Percentiles rank a stretch among this genome's conserved stretches.
These are phyloP conservation scores for Brassica rapa DNA, from an alignment of 345 rosid genomes.

Conservation along the genomic window DNA sequence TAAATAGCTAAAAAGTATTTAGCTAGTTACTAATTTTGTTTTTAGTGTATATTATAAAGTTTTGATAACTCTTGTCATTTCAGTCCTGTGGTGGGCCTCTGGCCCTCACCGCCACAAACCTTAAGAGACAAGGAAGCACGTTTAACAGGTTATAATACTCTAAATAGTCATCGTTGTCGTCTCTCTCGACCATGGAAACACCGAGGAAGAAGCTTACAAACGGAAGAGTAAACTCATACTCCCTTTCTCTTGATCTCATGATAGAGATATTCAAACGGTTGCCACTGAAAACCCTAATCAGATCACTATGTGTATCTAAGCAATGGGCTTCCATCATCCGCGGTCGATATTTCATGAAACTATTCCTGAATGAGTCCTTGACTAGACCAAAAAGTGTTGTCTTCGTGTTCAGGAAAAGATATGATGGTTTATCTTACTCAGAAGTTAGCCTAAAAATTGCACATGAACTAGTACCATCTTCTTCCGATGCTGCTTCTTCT, in stretches of 20 bases:
- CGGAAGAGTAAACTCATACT: neutral
- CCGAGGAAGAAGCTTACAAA: neutral
- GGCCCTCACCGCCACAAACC: neutral
- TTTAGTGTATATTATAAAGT: neutral
- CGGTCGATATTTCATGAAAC: neutral
- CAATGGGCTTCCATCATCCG: neutral
- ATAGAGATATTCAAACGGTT: neutral
- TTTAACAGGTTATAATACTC: neutral
- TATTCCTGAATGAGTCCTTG: neutral
- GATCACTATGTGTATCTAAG: neutral
- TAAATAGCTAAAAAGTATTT: neutral
- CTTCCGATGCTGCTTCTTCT: neutral
- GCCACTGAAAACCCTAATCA: neutral
- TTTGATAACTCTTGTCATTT: neutral
- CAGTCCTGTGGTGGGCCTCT: neutral
- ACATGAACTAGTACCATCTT: neutral
- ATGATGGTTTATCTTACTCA: neutral
- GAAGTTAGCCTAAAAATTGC: neutral
- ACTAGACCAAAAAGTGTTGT: neutral
- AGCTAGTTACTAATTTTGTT: neutral
- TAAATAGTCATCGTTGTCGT: neutral
- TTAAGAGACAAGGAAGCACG: neutral
- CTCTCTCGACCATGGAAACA: neutral
- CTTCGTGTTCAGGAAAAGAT: neutral
- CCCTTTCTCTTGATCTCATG: neutral